Conservation (phyloP, 352 stramenopile species). For the Phytopythium aichiense region DNA sequence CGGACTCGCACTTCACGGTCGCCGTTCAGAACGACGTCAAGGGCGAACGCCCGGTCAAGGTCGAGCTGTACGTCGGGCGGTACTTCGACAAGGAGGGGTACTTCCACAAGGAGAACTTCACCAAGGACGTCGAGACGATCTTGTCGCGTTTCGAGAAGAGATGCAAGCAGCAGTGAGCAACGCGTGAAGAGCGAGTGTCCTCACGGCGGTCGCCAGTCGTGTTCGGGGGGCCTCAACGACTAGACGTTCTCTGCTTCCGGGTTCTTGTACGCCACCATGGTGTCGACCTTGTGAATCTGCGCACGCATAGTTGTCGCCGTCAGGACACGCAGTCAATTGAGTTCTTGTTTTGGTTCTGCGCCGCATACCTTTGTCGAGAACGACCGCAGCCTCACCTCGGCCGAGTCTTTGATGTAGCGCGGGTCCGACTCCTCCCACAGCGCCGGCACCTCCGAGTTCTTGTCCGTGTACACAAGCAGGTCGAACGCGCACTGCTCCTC, state of each 20-base stretch:
- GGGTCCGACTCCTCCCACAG: constrained; percentile 99
- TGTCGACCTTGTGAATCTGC: constrained; percentile 97
- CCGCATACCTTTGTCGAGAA: constrained; percentile 95
- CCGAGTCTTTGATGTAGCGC: constrained; percentile 96
- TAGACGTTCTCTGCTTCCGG: constrained; percentile 73
- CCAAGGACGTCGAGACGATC: constrained; percentile 58
- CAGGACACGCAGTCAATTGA: constrained; percentile 18
- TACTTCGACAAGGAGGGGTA: constrained; percentile 87
- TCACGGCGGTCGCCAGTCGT: constrained; percentile 1
- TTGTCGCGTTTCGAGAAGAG: constrained; percentile 63
- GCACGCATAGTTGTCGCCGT: constrained; percentile 8
- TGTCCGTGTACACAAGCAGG: constrained; percentile 98
- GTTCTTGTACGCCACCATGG: constrained; percentile 97
- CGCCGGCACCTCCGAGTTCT: constrained; percentile 92
- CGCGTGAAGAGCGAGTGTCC: constrained; percentile 8
- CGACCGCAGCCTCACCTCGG: constrained; percentile 96
- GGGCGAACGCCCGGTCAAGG: constrained; percentile 37
- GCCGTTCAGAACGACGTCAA: constrained; percentile 44
- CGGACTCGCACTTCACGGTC: constrained; percentile 69
- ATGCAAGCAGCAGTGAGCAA: constrained; percentile 64
- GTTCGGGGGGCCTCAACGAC: constrained; percentile 1
- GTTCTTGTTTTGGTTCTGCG: background rate
- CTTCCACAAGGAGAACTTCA: constrained; percentile 76
- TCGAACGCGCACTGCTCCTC: constrained; percentile 99
- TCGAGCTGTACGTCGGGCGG: constrained; percentile 76